Percentiles rank a stretch among this genome's conserved stretches.
These are phyloP conservation scores for Mychonastes homosphaera DNA, from an alignment of 139 green algal species.

Conservation along the genomic window DNA sequence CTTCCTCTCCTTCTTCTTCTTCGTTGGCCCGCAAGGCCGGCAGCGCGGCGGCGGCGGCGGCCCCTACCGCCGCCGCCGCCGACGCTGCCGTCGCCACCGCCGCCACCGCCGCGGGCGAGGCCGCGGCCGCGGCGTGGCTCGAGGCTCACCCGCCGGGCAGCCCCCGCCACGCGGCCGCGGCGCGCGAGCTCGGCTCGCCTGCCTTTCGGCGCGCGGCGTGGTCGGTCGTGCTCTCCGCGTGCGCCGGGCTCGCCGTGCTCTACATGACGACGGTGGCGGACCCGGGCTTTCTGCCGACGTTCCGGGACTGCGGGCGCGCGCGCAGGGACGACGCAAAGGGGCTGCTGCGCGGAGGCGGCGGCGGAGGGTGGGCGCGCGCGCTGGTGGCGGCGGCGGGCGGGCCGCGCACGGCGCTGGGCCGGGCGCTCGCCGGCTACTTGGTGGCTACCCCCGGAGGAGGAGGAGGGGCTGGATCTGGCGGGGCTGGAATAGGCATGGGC, in stretches of 20 bases:
- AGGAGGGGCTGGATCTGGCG: not conserved
- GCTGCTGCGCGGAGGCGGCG: too few relatives aligned
- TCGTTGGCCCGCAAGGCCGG: too few relatives aligned
- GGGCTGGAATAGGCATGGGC: not conserved
- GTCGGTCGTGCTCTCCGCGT: constrained; percentile 9
- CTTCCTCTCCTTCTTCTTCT: too few relatives aligned
- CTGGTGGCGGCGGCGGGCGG: too few relatives aligned
- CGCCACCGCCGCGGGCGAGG: not conserved
- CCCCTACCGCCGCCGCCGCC: not conserved
- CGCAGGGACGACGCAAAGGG: too few relatives aligned
- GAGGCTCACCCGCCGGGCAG: too few relatives aligned
- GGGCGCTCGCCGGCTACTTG: too few relatives aligned
- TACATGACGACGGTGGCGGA: constrained; percentile 67
- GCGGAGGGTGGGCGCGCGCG: too few relatives aligned
- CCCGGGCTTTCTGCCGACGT: constrained; percentile 60
- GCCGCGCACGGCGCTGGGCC: too few relatives aligned
- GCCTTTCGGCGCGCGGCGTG: constrained; percentile 13
- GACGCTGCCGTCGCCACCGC: not conserved
- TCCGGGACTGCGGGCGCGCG: constrained; percentile 24
- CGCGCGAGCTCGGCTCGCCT: not conserved
- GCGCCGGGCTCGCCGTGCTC: constrained; percentile 48
- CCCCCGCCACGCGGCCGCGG: not conserved
- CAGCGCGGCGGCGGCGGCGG: too few relatives aligned
- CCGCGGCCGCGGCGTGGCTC: not conserved
- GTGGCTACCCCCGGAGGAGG: too few relatives aligned